Evolutionary conservation across 2,329 filamentous ascomycete species (phyloP), one percentile per base, ranked within the genome.

Genomic region (Fusarium heterosporum): DNA sequence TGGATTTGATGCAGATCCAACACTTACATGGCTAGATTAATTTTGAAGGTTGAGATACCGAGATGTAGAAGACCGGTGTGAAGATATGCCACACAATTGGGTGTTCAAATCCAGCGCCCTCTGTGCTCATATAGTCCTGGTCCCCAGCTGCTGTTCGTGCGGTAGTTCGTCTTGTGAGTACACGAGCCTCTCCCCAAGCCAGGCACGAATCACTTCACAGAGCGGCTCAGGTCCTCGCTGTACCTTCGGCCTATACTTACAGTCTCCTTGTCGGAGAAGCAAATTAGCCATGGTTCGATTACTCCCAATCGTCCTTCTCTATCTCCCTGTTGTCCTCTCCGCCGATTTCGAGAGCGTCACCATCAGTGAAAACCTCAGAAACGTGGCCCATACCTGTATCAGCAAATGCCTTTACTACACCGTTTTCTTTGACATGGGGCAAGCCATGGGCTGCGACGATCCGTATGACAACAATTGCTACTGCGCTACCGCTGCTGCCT

Each of bases 401-500:
- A 68, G 57, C 34, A 45, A 68, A 53, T 73, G 71, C 47, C 67
- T 73, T 13, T 68, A 61, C 51, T 66, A 61, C 26, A 50, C 63
- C 9, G 8, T 60, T 39, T 0, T 61, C 10, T 41, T 29, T 36
- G 70, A 74, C 38, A 49, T 74, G 41, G 72, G 68, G 8, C 17
- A 14, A 3, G 72, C 60, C 22, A 64, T 74, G 57, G 66, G 66
- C 19, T 74, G 72, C 39, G 72, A 39, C 19, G 9, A 38, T 3
- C 72, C 72, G 1, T 73, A 71, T 38, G 66, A 73, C 2, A 74
- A 74, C 30, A 61, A 66, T 29, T 74, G 72, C 26, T 74, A 72
- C 51, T 74, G 72, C 26, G 71, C 72, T 29, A 74, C 72, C 0
- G 68, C 49, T 4, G 34, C 62, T 11, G 68, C 46, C 1, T 72